Percentiles rank a stretch among this genome's conserved stretches.
phyloP scores from a whole-genome alignment of 1,284 basidiomycete genomes.

The Pseudozyma pruni region DNA sequence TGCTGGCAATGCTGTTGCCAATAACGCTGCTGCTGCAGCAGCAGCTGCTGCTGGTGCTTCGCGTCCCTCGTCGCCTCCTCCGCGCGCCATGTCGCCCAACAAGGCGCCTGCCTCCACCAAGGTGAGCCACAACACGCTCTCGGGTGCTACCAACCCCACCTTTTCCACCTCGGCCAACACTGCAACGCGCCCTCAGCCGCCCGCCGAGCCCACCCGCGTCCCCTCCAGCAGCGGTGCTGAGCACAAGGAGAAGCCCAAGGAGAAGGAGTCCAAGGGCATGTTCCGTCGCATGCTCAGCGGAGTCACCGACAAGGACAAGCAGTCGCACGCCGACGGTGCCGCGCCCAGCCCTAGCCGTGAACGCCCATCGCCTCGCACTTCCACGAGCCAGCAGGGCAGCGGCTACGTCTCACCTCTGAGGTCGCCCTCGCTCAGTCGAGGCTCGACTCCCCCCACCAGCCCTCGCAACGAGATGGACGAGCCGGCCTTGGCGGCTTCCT shows the following conservation, averaged over 20 bases:
- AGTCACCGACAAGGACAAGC: slow-evolving; percentile 35
- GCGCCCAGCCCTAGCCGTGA: slow-evolving; percentile 31
- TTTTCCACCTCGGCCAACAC: slow-evolving; percentile 9
- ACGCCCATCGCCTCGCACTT: slow-evolving; percentile 32
- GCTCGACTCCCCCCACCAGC: slow-evolving; percentile 50
- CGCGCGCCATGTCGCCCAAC: slow-evolving; percentile 55
- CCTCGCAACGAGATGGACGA: slow-evolving; percentile 54
- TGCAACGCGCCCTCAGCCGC: slow-evolving; percentile 13
- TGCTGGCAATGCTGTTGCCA: slow-evolving; percentile 6
- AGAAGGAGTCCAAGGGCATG: slow-evolving; percentile 60
- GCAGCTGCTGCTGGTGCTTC: slow-evolving; percentile 18
- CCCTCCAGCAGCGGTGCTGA: slow-evolving; percentile 18
- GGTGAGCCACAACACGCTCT: slow-evolving; percentile 44
- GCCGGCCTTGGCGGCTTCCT: slow-evolving; percentile 29
- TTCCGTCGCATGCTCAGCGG: slow-evolving; percentile 64
- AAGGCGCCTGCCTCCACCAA: slow-evolving; percentile 49
- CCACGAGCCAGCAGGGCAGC: slow-evolving; percentile 33
- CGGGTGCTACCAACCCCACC: slow-evolving; percentile 11
- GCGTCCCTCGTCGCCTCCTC: slow-evolving; percentile 51
- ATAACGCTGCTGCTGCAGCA: slow-evolving; percentile 3
- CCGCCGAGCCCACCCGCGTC: slow-evolving; percentile 15
- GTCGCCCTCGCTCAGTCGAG: slow-evolving; percentile 43
- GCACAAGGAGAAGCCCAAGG: slow-evolving; percentile 49
- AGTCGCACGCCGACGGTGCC: slow-evolving; percentile 5
- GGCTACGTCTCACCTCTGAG: slow-evolving; percentile 50